Conservation (phyloP, 805 yeast genomes). For the Spencermartinsiella europaea region DNA sequence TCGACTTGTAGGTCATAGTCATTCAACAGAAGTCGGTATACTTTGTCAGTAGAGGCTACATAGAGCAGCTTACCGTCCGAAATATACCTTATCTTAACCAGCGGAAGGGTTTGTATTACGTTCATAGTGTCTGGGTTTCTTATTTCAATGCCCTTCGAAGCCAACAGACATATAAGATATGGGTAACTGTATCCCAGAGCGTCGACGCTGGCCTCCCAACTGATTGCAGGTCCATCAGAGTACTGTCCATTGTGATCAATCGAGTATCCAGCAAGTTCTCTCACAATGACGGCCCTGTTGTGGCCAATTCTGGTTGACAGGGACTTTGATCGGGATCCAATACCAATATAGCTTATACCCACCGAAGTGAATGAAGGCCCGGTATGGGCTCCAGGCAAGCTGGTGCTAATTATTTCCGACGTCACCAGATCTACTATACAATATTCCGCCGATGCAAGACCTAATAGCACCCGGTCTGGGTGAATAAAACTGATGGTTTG, state of each 20-base stretch:
- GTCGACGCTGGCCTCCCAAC: constrained; percentile 5
- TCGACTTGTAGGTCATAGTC: constrained; percentile 34
- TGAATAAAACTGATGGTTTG: constrained; percentile 22
- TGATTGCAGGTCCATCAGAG: not conserved
- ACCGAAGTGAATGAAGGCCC: constrained; percentile 11
- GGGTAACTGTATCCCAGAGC: constrained; percentile 37
- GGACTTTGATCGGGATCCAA: constrained; percentile 14
- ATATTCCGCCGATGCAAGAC: constrained; percentile 23
- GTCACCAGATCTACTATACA: constrained; percentile 18
- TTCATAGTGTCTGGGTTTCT: constrained; percentile 36
- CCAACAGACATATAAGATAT: constrained; percentile 32
- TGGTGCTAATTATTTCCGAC: constrained; percentile 1
- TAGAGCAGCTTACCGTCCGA: constrained; percentile 29
- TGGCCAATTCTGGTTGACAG: constrained; percentile 7
- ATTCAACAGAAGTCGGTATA: constrained; percentile 28
- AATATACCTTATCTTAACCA: constrained; percentile 22
- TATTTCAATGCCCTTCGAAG: constrained; percentile 33
- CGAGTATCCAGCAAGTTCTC: constrained; percentile 5
- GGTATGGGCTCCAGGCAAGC: constrained; percentile 10
- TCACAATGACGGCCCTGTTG: constrained; percentile 10
- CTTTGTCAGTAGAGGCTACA: constrained; percentile 27
- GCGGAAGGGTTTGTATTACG: constrained; percentile 32
- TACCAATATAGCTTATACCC: constrained; percentile 18
- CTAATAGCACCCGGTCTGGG: constrained; percentile 20
- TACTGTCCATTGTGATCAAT: constrained; percentile 11